Conservation (phyloP, 306 rosid species). For the Prinsepia uniflora region DNA sequence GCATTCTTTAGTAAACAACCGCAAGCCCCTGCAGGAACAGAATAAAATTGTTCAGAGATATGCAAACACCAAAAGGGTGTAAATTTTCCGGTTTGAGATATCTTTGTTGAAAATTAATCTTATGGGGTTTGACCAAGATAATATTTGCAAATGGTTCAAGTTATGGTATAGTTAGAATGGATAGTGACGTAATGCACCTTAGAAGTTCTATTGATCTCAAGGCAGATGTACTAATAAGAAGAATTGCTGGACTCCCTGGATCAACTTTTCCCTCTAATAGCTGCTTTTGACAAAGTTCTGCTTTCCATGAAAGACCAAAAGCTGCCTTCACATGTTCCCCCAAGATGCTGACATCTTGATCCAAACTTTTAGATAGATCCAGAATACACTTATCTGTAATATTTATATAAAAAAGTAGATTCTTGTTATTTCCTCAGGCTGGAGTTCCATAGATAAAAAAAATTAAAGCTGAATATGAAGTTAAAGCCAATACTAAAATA, state of each 20-base stretch:
- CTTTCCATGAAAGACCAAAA: slow-evolving; percentile 70
- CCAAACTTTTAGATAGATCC: slow-evolving; percentile 36
- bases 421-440: not conserved
- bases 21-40: slow-evolving; percentile 48
- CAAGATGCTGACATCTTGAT: slow-evolving; percentile 36
- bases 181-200: slow-evolving; percentile 35
- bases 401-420: not conserved
- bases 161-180: not conserved
- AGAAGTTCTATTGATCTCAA: slow-evolving; percentile 65
- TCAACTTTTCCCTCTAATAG: slow-evolving; percentile 41
- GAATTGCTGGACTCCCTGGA: slow-evolving; percentile 70
- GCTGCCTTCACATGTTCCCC: slow-evolving; percentile 51
- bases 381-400: slow-evolving; percentile 43
- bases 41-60: slow-evolving; percentile 15
- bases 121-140: not conserved
- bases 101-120: not conserved
- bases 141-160: not conserved
- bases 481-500: not conserved
- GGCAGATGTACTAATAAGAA: slow-evolving; percentile 64
- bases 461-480: not conserved
- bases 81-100: not conserved
- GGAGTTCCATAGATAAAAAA: not conserved
- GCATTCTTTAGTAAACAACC: slow-evolving; percentile 62
- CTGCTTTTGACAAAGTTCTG: slow-evolving; percentile 45
- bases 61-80: not conserved